Evolutionary conservation across 225 moss, liverwort and hornwort genomes (phyloP), one percentile per base, ranked within the genome.

Genomic region (Marchantia paleacea): DNA sequence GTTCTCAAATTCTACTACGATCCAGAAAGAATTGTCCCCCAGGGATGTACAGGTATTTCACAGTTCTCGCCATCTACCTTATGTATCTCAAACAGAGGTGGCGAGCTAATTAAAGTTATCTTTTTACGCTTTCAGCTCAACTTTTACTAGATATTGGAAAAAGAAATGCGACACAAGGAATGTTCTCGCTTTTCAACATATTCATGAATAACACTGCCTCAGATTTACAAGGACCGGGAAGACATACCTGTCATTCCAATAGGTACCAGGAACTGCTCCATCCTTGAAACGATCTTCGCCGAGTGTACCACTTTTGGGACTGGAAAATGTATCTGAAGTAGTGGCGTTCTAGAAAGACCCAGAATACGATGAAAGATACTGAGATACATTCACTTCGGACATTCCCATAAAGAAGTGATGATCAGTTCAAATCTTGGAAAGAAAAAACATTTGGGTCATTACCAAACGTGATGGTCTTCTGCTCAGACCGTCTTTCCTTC

Each of bases 281-380:
- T 94, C 93, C 82, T 92, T 94, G 85, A 97, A 97, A 65, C 97
- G 92, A 48, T 94, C 89, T 82, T 86, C 60, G 19, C 97, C 97
- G 65, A 97, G 63, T 49, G 89, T 90, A 52, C 94, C 97, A 80
- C 90, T 86, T 86, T 93, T 97, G 70, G 93, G 93, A 77, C 93
- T 90, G n/a, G 85, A 87, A 81, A 84, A 87, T 24, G 51, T 69
- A 18, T 85, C 82, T 11, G 82, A 78, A 25, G 80, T 29, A 20
- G 47, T 30, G 13, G 82, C 82, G 26, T 74, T 80, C 86, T 80
- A 74, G 71, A 75, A 61, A 50, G 50, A 24, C 7, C 12, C 24
- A 70, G 10, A 48, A 62, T 39, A 68, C 29, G n/a, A 54, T 10
- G 15, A 55, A 39, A 11, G 18, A 28, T 28, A 55, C 39, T 12